Base-by-base conservation (phyloP, 805 yeast species). In the Phaffomyces thermotolerans region DNA sequence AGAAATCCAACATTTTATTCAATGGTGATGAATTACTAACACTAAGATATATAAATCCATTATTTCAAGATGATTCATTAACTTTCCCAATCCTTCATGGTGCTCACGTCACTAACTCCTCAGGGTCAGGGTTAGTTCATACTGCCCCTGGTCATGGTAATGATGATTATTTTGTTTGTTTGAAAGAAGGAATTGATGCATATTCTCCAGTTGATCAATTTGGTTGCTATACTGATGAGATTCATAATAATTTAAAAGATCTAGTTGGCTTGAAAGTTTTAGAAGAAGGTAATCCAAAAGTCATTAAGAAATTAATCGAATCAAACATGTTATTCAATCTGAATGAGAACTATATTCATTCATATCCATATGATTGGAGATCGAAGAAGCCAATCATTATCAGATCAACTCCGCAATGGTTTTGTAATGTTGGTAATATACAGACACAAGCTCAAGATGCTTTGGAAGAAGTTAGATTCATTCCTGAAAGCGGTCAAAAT, bases 141-240 rank as follows among this genome's bases (percentile, higher is more conserved):
- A 84, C 88, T 18, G 98, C 99, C 0, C 98, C 99, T 2, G 98
- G 97, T 0, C 99, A 93, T 60, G 99, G 99, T 55, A 76, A 80
- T 54, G 99, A 93, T 52, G 99, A 93, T 67, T 90, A 86, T 58
- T 56, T 81, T 8, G 71, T 83, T 31, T 91, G 95, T 30, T 61
- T 74, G 45, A 62, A 68, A 20, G 64, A 82, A 48, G 70, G 69
- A 0, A 69, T 93, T 20, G 67, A 63, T 9, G 76, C 86, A 0
- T 75, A 68, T 47, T 87, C 96, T 0, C 88, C 93, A 0, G 95
- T 93, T 2, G 87, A 93, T 57, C 75, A 74, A 44, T 63, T 67
- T 42, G 99, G 99, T 1, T 69, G 70, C 48, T 88, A 80, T 57
- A 75, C 78, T 1, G 50, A 60, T 8, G 77, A 74, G 0, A 56